Conservation (phyloP, 179 eudicot species). For the Beta corolliflora region DNA sequence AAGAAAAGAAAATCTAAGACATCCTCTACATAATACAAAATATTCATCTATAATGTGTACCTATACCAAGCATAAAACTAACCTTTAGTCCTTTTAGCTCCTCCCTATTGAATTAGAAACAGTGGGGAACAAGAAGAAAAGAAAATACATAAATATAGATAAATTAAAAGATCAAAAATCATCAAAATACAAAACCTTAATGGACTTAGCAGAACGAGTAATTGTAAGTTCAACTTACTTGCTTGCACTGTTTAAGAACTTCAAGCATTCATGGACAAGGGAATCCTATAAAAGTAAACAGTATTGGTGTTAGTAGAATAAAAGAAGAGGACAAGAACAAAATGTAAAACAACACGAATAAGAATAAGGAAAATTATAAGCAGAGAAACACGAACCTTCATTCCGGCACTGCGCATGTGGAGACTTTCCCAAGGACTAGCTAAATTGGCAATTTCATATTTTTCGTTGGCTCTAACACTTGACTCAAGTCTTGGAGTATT, state of each 20-base stretch:
- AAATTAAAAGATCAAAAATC: conserved; percentile 3
- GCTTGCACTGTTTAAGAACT: conserved; percentile 70
- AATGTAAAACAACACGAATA: not conserved
- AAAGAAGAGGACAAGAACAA: not conserved
- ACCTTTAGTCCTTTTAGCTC: conserved; percentile 77
- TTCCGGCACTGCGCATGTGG: conserved; percentile 45
- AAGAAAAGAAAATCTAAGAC: not conserved
- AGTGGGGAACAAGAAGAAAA: not conserved
- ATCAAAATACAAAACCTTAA: not conserved
- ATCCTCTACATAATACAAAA: not conserved
- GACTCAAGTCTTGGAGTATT: conserved; percentile 52
- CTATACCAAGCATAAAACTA: conserved; percentile 1
- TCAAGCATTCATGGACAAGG: conserved; percentile 64
- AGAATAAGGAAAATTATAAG: not conserved
- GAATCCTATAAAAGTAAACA: conserved; percentile 49
- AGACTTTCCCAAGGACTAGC: conserved; percentile 54
- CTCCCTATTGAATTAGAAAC: conserved; percentile 47
- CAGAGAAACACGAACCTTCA: conserved; percentile 55
- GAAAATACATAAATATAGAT: not conserved
- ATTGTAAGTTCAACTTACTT: conserved; percentile 52
- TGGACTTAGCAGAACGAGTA: not conserved
- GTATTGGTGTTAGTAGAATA: not conserved
- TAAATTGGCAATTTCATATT: conserved; percentile 28
- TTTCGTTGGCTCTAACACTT: conserved; percentile 22
- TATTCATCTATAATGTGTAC: not conserved